Evolutionary conservation across 768 basidiomycete genomes (phyloP), one percentile per base, ranked within the genome.

Genomic region (Pleurotus platypus): DNA sequence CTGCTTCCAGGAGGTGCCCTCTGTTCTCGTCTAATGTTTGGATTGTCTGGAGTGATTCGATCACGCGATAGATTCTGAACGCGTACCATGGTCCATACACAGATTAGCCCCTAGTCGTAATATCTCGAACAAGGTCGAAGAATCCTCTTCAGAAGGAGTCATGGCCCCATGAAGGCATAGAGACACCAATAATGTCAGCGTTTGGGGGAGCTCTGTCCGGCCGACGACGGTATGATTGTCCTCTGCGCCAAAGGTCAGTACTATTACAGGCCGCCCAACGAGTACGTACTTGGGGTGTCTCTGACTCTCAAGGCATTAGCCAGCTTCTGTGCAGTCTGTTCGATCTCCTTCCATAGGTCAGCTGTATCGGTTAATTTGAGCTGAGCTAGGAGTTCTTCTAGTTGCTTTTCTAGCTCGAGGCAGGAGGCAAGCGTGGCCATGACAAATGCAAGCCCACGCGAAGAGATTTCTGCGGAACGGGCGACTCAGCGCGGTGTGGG

Each of bases 51-150:
- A 9, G 9, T 35, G 8, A 11, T 35, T 35, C 30, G 30, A 35
- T 35, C 35, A 35, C 49, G 49, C 24, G 57, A 49, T 48, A 16
- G 50, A 16, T 55, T 39, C 27, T 16, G n/a, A n/a, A 22, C 15
- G 11, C 16, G 20, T 61, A 85, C 90, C 85, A 63, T 93, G 90
- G 66, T 94, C 90, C 72, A 91, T 85, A 69, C 89, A 92, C 15
- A 94, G 70, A 70, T 94, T 94, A 11, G 92, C 92, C 22, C 84
- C 84, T 12, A 92, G 84, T 57, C 92, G 81, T 55, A 94, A 79
- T 27, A 92, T 71, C 66, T 93, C 89, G 58, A 81, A 81, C 20
- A 85, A 74, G 8, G 80, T 79, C 7, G 78, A 64, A 49, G 82
- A 75, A 57, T 76, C 78, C n/a, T 69, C 59, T 26, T 75, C 70